Base-by-base conservation (phyloP, 768 basidiomycete species). In the Rhizopogon rudus region DNA sequence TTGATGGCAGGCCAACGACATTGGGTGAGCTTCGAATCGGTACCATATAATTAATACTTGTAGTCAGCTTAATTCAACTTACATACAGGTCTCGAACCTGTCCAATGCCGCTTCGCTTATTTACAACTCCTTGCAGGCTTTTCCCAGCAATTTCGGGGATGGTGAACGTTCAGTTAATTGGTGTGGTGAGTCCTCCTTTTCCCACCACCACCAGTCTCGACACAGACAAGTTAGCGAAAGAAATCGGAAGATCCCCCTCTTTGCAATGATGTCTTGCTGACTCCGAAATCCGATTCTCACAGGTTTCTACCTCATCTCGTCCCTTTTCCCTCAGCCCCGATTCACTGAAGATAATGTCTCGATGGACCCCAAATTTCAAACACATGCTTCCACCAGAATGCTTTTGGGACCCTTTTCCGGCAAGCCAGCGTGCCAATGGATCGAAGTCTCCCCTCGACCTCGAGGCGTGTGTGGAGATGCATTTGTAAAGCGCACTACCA, bases 391-490 rank as follows among this genome's bases (percentile, higher is more conserved):
- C 40, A 52, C 33, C 35, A 44, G 53, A 57, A 52, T 95, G 8
- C 71, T 92, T 42, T 74, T 94, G 6, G 93, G 87, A 0, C 93
- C 93, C 0, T 97, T 95, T 71, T 87, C 84, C 61, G 94, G 94
- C 51, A 89, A 88, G 61, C 95, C 94, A 1, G 95, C 95, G 0
- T 98, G 95, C 68, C 88, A 91, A 62, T 84, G 80, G 61, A 93
- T 97, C 67, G 74, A 79, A 54, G 75, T 82, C 41, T 72, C 77
- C 14, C 76, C 74, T 0, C 75, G 75, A 9, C 59, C 74, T 1
- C 78, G 80, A n/a, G 93, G 94, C 29, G 94, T 97, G 10, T 97
- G 94, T 67, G 90, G 92, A 6, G 86, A 85, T 49, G 86, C 87
- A 2, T 96, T 82, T 68, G 53, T 84, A 13, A 76, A 76, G 49